These are phyloP conservation scores for Meyerozyma smithsonii DNA, from an alignment of 1,139 yeast genomes.

Conservation along the genomic window DNA sequence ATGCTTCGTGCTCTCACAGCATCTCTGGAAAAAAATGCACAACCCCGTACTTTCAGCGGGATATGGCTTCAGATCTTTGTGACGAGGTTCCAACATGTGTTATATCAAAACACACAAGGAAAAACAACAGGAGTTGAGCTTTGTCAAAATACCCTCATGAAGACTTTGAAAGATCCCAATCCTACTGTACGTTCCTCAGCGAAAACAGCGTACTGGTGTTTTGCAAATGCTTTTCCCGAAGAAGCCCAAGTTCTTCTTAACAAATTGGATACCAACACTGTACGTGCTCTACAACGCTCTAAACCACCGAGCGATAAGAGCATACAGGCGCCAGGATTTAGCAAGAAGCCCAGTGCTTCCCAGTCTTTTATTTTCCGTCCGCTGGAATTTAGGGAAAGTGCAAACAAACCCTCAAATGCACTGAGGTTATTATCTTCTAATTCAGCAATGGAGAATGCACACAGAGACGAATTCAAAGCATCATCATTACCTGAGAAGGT, in stretches of 20 bases:
- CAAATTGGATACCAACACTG: slow-evolving; percentile 31
- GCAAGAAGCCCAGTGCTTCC: neutral
- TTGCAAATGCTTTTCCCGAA: slow-evolving; percentile 42
- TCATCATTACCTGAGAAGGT: neutral
- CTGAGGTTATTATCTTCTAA: neutral
- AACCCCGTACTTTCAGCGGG: slow-evolving; percentile 67
- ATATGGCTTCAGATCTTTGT: slow-evolving; percentile 66
- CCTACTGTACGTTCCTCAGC: slow-evolving; percentile 76
- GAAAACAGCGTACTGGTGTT: slow-evolving; percentile 72
- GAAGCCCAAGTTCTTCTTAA: slow-evolving; percentile 54
- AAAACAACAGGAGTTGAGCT: slow-evolving; percentile 39
- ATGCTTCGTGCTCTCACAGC: slow-evolving; percentile 50
- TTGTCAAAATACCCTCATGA: slow-evolving; percentile 48
- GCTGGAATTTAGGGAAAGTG: neutral
- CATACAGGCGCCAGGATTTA: neutral
- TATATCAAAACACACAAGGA: slow-evolving; percentile 30
- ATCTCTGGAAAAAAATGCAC: slow-evolving; percentile 62
- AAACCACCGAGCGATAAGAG: slow-evolving; percentile 29
- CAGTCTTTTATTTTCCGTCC: neutral
- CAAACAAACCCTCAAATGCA: neutral
- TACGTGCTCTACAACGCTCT: slow-evolving; percentile 41
- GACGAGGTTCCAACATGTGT: slow-evolving; percentile 30
- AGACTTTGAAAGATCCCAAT: slow-evolving; percentile 74
- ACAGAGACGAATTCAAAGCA: neutral
- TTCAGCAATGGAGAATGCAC: neutral